phyloP scores from a whole-genome alignment of 2,329 filamentous ascomycete genomes.

The Aspergillus quadricinctus region DNA sequence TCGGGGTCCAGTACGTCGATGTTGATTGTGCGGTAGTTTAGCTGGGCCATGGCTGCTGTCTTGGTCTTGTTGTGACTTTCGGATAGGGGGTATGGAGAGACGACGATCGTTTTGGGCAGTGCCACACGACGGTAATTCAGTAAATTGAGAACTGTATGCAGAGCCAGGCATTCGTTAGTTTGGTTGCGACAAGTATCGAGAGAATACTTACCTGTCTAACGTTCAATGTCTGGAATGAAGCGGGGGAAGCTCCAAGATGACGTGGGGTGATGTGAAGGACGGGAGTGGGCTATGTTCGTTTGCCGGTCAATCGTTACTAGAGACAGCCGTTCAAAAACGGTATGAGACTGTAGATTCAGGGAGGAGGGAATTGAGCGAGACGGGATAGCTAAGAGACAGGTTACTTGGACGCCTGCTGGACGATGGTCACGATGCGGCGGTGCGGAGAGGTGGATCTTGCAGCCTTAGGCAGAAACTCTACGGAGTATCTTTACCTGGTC shows the following conservation, averaged over 20 bases:
- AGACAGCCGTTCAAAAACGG: not conserved
- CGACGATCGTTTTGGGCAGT: not conserved
- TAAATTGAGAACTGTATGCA: not conserved
- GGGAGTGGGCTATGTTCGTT: not conserved
- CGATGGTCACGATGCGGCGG: slow-evolving; percentile 4
- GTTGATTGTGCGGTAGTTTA: slow-evolving; percentile 84
- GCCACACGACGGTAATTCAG: not conserved
- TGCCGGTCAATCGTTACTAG: not conserved
- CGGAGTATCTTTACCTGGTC: not conserved
- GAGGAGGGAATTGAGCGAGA: not conserved
- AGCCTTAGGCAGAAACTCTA: slow-evolving; percentile 7
- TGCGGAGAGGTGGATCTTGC: slow-evolving; percentile 4
- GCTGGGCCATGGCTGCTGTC: slow-evolving; percentile 37
- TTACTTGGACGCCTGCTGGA: not conserved
- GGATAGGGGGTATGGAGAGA: not conserved
- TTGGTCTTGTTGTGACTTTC: slow-evolving; percentile 1
- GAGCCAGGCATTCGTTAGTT: not conserved
- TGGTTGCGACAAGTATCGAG: not conserved
- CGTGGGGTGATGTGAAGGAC: slow-evolving; percentile 2
- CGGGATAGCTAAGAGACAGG: not conserved
- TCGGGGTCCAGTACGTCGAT: slow-evolving; percentile 88
- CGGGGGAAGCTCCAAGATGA: slow-evolving; percentile 3
- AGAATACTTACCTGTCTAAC: not conserved
- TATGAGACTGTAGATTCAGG: not conserved
- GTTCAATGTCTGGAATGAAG: not conserved